These are phyloP conservation scores for Candida sanyaensis DNA, from an alignment of 1,139 yeast species.

Conservation along the genomic window DNA sequence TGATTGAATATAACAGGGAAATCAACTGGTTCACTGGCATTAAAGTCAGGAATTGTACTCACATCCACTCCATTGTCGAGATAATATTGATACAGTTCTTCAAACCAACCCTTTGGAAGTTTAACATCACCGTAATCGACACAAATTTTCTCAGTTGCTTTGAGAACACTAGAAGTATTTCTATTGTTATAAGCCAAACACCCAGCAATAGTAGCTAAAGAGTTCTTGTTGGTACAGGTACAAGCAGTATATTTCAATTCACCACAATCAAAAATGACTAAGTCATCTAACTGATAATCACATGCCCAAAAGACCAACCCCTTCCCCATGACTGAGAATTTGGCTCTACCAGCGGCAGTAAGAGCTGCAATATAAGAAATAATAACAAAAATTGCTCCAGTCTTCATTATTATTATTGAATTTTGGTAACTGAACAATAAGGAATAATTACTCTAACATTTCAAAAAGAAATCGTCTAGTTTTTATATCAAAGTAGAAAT, in stretches of 20 bases:
- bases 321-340: neutral
- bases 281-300: neutral
- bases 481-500: too few species aligned
- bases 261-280: neutral
- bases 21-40: conserved; percentile 18
- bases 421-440: too few species aligned
- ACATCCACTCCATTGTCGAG: conserved; percentile 18
- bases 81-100: conserved; percentile 19
- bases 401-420: too few species aligned
- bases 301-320: neutral
- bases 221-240: conserved; percentile 4
- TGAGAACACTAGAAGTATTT: neutral
- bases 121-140: conserved; percentile 8
- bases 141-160: neutral
- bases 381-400: too few species aligned
- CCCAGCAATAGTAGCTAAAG: conserved; percentile 7
- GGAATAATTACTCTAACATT: too few species aligned
- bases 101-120: conserved; percentile 18
- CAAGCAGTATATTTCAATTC: conserved; percentile 2
- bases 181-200: conserved; percentile 8
- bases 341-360: neutral
- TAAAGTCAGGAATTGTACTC: conserved; percentile 23
- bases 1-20: conserved; percentile 24
- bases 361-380: neutral
- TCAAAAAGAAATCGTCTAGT: too few species aligned